Percentiles rank a stretch among this genome's conserved stretches.
phyloP scores from a whole-genome alignment of 2,329 filamentous ascomycete species.

The Stromatinia cepivora region DNA sequence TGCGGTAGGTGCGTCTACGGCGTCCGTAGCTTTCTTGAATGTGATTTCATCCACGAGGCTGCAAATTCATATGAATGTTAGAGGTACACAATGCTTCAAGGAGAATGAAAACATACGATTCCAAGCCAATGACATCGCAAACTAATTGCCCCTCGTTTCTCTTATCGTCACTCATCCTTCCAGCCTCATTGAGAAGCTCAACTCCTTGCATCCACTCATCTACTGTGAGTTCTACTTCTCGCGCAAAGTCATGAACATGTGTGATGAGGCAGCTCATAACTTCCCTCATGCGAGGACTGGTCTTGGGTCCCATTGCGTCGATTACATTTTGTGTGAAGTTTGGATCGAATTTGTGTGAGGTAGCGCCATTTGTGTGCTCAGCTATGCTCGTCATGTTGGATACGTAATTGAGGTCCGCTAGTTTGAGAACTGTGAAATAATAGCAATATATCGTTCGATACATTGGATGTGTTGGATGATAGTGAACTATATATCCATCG shows the following conservation, averaged over 20 bases:
- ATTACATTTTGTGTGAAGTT: conserved; percentile 63
- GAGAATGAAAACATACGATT: conserved; percentile 48
- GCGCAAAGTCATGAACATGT: conserved; percentile 60
- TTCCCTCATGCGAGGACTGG: conserved; percentile 55
- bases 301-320: conserved; percentile 60
- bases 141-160: conserved; percentile 65
- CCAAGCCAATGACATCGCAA: conserved; percentile 62
- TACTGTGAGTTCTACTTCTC: conserved; percentile 58
- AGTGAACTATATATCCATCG: conserved; percentile 1
- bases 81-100: background rate
- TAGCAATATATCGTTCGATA: background rate
- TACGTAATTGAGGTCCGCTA: background rate
- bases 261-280: conserved; percentile 55
- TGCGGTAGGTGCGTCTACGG: conserved; percentile 47
- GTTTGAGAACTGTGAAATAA: background rate
- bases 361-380: background rate
- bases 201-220: conserved; percentile 60
- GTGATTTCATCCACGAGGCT: conserved; percentile 45
- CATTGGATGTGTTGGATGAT: background rate
- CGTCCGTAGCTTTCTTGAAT: conserved; percentile 34
- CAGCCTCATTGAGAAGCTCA: conserved; percentile 59
- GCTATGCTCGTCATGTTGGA: background rate
- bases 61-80: conserved; percentile 24
- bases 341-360: conserved; percentile 43
- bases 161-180: conserved; percentile 61